Conservation (phyloP, 2,329 filamentous ascomycete species). For the Cordyceps fumosorosea region DNA sequence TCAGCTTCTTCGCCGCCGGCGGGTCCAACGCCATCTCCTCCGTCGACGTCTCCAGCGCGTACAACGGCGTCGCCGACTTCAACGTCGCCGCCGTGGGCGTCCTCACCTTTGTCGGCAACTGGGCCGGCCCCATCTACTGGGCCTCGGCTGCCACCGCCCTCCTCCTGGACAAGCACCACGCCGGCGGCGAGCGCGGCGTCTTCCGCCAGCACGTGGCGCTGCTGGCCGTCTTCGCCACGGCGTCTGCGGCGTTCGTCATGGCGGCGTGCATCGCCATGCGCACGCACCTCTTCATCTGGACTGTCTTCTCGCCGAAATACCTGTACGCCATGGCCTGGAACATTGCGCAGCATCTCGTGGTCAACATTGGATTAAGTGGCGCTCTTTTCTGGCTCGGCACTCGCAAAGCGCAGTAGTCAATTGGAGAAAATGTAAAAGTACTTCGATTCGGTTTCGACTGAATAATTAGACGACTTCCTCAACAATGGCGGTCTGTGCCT, state of each 20-base stretch:
- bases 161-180: constrained; percentile 35
- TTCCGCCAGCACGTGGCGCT: constrained; percentile 50
- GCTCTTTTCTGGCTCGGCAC: constrained; percentile 48
- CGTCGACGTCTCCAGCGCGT: constrained; percentile 89
- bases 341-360: constrained; percentile 68
- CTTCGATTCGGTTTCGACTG: background rate
- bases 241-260: constrained; percentile 70
- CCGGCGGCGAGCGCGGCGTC: constrained; percentile 24
- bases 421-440: background rate
- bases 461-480: background rate
- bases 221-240: constrained; percentile 64
- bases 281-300: constrained; percentile 96
- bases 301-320: constrained; percentile 95
- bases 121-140: constrained; percentile 90
- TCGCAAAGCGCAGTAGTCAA: constrained; percentile 8
- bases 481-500: background rate
- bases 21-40: constrained; percentile 93
- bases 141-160: constrained; percentile 57
- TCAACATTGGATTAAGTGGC: constrained; percentile 61
- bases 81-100: constrained; percentile 73
- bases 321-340: constrained; percentile 88
- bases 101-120: constrained; percentile 83
- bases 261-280: constrained; percentile 75
- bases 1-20: constrained; percentile 83
- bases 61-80: constrained; percentile 83